Evolutionary conservation across 257 asterid genomes (phyloP).

Genomic region (Linderniella brevidens): DNA sequence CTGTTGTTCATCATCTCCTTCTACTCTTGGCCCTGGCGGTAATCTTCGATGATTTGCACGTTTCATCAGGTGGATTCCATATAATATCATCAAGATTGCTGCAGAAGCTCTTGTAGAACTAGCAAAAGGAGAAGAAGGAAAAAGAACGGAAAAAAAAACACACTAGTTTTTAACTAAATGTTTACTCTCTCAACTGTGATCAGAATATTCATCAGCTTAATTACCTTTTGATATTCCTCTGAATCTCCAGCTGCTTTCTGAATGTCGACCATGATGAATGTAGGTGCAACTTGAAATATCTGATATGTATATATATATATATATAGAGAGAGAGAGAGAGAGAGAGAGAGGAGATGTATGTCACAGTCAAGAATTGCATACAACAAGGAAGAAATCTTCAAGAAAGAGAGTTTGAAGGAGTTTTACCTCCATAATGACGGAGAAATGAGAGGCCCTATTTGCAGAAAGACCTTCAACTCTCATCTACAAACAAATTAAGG

Average conservation of each 20-base stretch:
- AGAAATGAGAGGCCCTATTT: slow-evolving; percentile 70
- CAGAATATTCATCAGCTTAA: neutral
- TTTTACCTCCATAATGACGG: slow-evolving; percentile 73
- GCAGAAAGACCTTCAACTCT: slow-evolving; percentile 90
- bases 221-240: slow-evolving; percentile 47
- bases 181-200: neutral
- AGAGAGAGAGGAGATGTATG: too few species aligned
- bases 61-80: slow-evolving; percentile 67
- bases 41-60: slow-evolving; percentile 32
- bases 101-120: slow-evolving; percentile 87
- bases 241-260: slow-evolving; percentile 89
- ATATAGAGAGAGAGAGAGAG: too few species aligned
- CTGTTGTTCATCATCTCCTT: slow-evolving; percentile 9
- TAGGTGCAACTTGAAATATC: slow-evolving; percentile 81
- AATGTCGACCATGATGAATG: slow-evolving; percentile 88
- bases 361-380: neutral
- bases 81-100: slow-evolving; percentile 76
- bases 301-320: slow-evolving; percentile 16
- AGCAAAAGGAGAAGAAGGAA: slow-evolving; percentile 11
- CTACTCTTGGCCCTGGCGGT: slow-evolving; percentile 40
- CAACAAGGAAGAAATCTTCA: neutral
- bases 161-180: neutral
- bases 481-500: slow-evolving; percentile 36
- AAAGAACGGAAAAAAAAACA: neutral
- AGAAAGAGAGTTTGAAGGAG: slow-evolving; percentile 3